Percentiles rank a stretch among this genome's conserved stretches.
Evolutionary conservation across 228 moss, liverwort and hornwort species (phyloP).

Genomic region (Sphagnum fallax): DNA sequence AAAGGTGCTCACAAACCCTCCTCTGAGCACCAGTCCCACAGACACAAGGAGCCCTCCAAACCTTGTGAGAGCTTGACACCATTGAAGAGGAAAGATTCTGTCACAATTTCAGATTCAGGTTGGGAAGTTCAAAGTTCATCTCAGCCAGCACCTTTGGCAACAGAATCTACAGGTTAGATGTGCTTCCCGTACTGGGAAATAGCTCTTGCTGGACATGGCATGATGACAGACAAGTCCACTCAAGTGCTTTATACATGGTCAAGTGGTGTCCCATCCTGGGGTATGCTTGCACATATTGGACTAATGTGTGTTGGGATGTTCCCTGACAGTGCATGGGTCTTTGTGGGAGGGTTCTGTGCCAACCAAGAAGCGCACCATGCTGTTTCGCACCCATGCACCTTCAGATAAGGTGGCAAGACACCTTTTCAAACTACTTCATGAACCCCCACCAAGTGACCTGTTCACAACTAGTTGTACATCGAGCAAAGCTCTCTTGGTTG

Average conservation of each 20-base stretch:
- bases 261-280: too few species aligned
- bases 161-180: too few species aligned
- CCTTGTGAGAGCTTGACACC: not conserved
- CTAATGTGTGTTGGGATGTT: not conserved
- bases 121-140: conserved; percentile 8
- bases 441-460: conserved; percentile 19
- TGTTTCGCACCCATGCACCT: conserved; percentile 41
- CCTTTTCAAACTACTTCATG: conserved; percentile 30
- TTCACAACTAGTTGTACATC: conserved; percentile 16
- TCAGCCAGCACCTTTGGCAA: too few species aligned
- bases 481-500: conserved; percentile 59
- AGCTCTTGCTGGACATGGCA: too few species aligned
- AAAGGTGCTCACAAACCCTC: conserved; percentile 51
- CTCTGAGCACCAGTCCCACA: conserved; percentile 70
- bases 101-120: conserved; percentile 56
- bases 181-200: too few species aligned
- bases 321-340: conserved; percentile 4
- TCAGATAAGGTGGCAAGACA: conserved; percentile 64
- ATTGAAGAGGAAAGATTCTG: conserved; percentile 22
- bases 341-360: conserved; percentile 66
- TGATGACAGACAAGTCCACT: too few species aligned
- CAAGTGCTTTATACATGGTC: too few species aligned
- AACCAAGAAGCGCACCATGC: conserved; percentile 64
- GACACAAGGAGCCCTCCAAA: conserved; percentile 70
- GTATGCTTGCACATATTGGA: too few species aligned